Base-by-base conservation (phyloP, 108 stramenopile species). In the Skeletonema grethae region DNA sequence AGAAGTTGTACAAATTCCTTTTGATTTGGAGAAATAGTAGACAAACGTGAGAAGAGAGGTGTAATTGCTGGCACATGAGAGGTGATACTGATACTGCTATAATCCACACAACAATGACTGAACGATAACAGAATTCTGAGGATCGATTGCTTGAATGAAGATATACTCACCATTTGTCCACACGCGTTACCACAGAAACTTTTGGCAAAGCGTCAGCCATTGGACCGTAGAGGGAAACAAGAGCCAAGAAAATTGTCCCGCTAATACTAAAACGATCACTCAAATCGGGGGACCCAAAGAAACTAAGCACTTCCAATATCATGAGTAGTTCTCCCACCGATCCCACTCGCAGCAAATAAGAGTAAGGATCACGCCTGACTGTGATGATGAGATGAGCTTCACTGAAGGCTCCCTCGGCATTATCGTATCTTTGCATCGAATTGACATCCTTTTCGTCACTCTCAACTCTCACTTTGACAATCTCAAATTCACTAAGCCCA, bases 191-290 rank as follows among this genome's bases (percentile, higher is more conserved):
- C 34, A 78, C 77, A 5, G 61, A 63, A 56, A 78, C 77, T 38
- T 78, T 78, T 39, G 77, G 77, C 24, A 78, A 41, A 39, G 77
- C 64, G 45, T 78, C 77, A 0, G 77, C 77, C 77, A 78, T 78
- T 6, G 77, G 77, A 30, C 77, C 77, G 41, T 78, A 78, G 45
- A 78, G 65, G 30, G 70, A 66, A 61, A 78, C 77, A 65, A 78
- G 70, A 3, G 77, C 77, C 70, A 78, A 67, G 41, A 71, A 78
- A 38, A 78, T 71, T 60, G 77, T 78, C 38, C 77, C 77, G 29
- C 70, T 71, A 15, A 78, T 65, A 25, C 77, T 71, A 36, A 78
- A 78, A 1, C 77, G 63, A 13, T 32, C 70, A 28, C 64, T 60
- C 48, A 78, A 65, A 59, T 66, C 77, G 7, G 31, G 70, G 46